Evolutionary conservation across 2,329 filamentous ascomycete genomes (phyloP), one percentile per base, ranked within the genome.

Genomic region (Huntiella omanensis): DNA sequence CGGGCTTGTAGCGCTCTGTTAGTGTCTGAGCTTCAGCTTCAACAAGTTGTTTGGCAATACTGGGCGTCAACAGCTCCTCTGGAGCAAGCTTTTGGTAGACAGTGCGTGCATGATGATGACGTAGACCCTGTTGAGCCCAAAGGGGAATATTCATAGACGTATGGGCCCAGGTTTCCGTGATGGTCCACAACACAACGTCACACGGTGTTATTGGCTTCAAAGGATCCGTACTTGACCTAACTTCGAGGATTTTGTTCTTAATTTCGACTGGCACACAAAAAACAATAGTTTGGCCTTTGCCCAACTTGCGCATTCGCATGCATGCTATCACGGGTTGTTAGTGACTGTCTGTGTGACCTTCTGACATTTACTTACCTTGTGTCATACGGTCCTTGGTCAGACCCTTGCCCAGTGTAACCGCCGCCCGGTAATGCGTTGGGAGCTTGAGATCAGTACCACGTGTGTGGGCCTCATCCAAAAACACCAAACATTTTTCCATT

Each of bases 281-380:
- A 0, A 71, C 60, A 0, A 84, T 67, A 0, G 72, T 75, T 52
- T 86, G 80, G 0, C 77, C 77, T 2, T 72, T 60, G 0, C 77
- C 80, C 0, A 87, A 64, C 49, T 77, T 73, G 8, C 80, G 59
- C 70, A 85, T 75, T n/a, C 80, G 59, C 75, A 81, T 83, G 49
- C 77, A 80, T 0, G 77, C 77, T 73, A 35, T 10, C 33, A 12
- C 22, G 33, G 8, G 40, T 15, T 15, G 39, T 47, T 37, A 47
- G 33, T 33, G 11, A n/a, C 8, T 17, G 5, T 12, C 2, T 19
- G 4, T 2, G 2, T 2, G 8, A 1, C 1, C 4, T 5, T 3
- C 6, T 10, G 22, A 28, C 3, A 7, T 28, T 28, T 17, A n/a
- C 34, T 55, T 60, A 75, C 75, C 77, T 68, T 86, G 80, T 0